Percentiles rank a stretch among this genome's conserved stretches.
Evolutionary conservation across 441 rosid species (phyloP).

Genomic region (Erodium moschatum): DNA sequence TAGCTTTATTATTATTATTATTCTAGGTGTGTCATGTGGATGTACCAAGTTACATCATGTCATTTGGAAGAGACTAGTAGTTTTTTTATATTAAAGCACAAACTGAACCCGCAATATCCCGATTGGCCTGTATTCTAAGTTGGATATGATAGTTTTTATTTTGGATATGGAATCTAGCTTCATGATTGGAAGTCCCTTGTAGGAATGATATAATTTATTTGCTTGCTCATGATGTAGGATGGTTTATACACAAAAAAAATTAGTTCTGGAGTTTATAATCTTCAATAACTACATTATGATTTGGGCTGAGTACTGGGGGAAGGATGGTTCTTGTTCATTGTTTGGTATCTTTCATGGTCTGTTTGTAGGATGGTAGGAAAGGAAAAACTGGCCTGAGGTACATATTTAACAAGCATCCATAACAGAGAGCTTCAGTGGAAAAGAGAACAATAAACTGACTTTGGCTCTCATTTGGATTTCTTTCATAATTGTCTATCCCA

Average conservation of each 20-base stretch:
- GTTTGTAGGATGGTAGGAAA: background rate
- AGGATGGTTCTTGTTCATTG: background rate
- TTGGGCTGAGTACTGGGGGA: background rate
- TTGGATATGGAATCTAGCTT: background rate
- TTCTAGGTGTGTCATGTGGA: background rate
- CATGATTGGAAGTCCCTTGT: background rate
- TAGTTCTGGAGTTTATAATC: background rate
- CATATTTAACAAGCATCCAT: background rate
- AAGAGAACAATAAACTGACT: background rate
- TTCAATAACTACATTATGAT: background rate
- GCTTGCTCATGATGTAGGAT: background rate
- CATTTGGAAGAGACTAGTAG: background rate
- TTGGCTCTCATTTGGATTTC: conserved; percentile 5
- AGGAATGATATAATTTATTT: background rate
- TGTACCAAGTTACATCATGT: background rate
- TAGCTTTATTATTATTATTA: background rate
- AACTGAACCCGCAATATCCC: background rate
- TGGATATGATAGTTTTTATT: background rate
- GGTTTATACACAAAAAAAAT: background rate
- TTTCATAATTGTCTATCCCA: background rate
- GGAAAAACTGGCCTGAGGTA: background rate
- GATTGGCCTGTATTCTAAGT: background rate
- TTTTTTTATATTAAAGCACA: background rate
- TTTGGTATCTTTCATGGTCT: background rate
- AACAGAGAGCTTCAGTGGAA: background rate